Evolutionary conservation across 2,329 filamentous ascomycete genomes (phyloP).

Genomic region (Didymella sp.): DNA sequence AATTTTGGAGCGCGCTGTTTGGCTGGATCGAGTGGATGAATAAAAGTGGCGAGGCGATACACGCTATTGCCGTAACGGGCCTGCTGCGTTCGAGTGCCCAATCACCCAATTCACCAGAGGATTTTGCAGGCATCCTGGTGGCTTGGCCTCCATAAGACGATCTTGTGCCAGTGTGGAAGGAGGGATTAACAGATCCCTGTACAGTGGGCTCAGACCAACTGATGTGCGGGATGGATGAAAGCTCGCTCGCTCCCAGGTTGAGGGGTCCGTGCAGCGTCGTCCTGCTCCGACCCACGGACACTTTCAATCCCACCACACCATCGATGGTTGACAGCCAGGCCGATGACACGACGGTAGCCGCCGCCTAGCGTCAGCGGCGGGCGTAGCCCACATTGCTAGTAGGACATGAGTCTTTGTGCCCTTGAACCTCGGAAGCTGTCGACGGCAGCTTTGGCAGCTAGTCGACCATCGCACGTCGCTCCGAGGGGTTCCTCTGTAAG

Average conservation of each 20-base stretch:
- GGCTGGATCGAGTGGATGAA: slow-evolving; percentile 45
- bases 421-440: not conserved
- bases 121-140: slow-evolving; percentile 42
- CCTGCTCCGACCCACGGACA: slow-evolving; percentile 28
- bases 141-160: slow-evolving; percentile 42
- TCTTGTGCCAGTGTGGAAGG: slow-evolving; percentile 45
- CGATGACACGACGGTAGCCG: slow-evolving; percentile 33
- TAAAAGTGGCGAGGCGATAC: slow-evolving; percentile 50
- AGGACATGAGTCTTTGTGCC: slow-evolving; percentile 4
- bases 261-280: slow-evolving; percentile 28
- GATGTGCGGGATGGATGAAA: slow-evolving; percentile 51
- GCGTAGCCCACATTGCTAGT: slow-evolving; percentile 7
- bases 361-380: slow-evolving; percentile 34
- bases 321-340: slow-evolving; percentile 26
- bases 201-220: slow-evolving; percentile 43
- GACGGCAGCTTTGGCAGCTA: slow-evolving; percentile 16
- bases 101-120: slow-evolving; percentile 37
- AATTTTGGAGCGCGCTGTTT: slow-evolving; percentile 44
- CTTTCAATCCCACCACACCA: slow-evolving; percentile 17
- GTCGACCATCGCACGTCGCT: slow-evolving; percentile 15
- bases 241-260: slow-evolving; percentile 24
- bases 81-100: slow-evolving; percentile 34
- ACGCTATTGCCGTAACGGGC: slow-evolving; percentile 43
- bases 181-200: slow-evolving; percentile 35
- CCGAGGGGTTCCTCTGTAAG: slow-evolving; percentile 25